Conservation (phyloP, 306 rosid species). For the Astragalus glycyphyllos region DNA sequence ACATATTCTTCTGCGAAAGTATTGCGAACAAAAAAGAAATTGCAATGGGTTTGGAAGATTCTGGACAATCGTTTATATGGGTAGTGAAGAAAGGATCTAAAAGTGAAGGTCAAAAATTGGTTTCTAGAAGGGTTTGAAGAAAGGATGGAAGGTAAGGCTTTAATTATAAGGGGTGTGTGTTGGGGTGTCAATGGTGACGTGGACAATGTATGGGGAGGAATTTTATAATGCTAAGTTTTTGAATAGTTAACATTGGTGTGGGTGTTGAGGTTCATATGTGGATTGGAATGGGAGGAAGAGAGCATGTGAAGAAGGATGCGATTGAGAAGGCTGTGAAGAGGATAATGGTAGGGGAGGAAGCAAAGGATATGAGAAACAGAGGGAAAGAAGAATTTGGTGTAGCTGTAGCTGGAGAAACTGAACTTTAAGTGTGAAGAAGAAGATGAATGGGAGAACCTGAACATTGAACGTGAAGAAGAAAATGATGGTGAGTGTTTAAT, state of each 20-base stretch:
- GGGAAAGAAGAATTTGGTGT: too few relatives aligned
- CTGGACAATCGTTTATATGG: slow-evolving; percentile 54
- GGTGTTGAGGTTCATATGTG: slow-evolving; percentile 47
- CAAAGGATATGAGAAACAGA: slow-evolving; percentile 58
- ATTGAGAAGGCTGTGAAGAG: slow-evolving; percentile 44
- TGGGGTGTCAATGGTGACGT: slow-evolving; percentile 53
- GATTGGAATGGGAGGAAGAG: slow-evolving; percentile 37
- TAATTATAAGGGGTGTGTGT: slow-evolving; percentile 56
- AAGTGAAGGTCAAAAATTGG: slow-evolving; percentile 31
- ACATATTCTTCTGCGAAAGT: too few relatives aligned
- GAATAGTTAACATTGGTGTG: slow-evolving; percentile 45
- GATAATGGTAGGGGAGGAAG: slow-evolving; percentile 51
- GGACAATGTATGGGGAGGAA: slow-evolving; percentile 52
- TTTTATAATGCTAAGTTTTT: slow-evolving; percentile 53
- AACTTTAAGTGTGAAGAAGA: too few relatives aligned
- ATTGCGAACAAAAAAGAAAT: too few relatives aligned
- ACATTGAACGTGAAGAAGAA: too few relatives aligned
- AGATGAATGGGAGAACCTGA: too few relatives aligned
- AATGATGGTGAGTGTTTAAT: too few relatives aligned
- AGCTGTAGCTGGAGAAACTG: too few relatives aligned
- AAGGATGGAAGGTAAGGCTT: slow-evolving; percentile 40
- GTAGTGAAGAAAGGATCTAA: slow-evolving; percentile 40
- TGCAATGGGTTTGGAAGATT: slow-evolving; percentile 53
- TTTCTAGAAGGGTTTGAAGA: slow-evolving; percentile 54
- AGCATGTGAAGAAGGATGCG: slow-evolving; percentile 39